phyloP scores from a whole-genome alignment of 768 basidiomycete genomes.

The Sporobolomyces roseus region DNA sequence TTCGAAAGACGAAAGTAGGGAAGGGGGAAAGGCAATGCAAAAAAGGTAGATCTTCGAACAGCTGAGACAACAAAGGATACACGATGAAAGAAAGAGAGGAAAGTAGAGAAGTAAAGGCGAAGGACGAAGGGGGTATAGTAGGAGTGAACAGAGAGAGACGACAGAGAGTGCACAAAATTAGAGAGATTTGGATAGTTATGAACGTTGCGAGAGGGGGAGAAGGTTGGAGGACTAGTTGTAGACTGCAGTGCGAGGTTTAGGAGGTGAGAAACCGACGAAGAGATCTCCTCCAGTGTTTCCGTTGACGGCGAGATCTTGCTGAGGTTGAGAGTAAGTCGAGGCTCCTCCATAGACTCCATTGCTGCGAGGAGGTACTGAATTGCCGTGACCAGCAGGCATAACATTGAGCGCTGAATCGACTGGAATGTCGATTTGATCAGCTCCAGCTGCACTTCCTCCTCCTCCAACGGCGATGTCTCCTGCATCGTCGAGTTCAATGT shows the following conservation, averaged over 20 bases:
- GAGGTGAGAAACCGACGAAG: slow-evolving; percentile 1
- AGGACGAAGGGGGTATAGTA: background rate
- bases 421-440: too few relatives aligned
- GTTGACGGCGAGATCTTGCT: too few relatives aligned
- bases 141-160: too few relatives aligned
- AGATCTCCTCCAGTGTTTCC: slow-evolving; percentile 11
- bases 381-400: too few relatives aligned
- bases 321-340: too few relatives aligned
- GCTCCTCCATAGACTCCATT: too few relatives aligned
- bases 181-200: too few relatives aligned
- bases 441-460: background rate
- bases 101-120: background rate
- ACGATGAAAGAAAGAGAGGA: background rate
- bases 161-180: too few relatives aligned
- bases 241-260: background rate
- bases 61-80: background rate
- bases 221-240: background rate
- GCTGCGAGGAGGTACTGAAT: too few relatives aligned
- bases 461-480: slow-evolving; percentile 8
- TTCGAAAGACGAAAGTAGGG: too few relatives aligned
- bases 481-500: background rate
- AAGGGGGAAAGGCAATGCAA: background rate
- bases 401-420: too few relatives aligned
- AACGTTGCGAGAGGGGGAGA: background rate
- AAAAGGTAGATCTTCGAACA: background rate